Evolutionary conservation across 2,329 filamentous ascomycete species (phyloP), one percentile per base, ranked within the genome.

Genomic region (Alternaria hordeiaustralica): DNA sequence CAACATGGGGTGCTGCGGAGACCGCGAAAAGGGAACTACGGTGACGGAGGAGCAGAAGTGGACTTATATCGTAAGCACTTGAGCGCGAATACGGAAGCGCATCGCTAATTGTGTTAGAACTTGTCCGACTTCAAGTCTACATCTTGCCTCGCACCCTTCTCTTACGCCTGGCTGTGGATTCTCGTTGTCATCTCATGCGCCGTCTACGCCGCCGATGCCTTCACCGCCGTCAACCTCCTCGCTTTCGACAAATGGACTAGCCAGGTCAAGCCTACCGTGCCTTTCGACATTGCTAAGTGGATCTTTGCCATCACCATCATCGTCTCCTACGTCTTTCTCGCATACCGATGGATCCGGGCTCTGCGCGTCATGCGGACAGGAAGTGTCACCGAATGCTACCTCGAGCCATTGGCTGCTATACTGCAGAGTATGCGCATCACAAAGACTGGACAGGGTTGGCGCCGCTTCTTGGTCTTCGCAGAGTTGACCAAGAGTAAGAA

Each of bases 291-390:
- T 58, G 92, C 93, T 12, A 96, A 96, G 82, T 97, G 94, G 94
- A 94, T 99, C 78, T 99, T 98, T 78, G 91, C 93, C 26, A 88
- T 89, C 60, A 97, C 94, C 79, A 98, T 99, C 76, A 91, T 98
- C 67, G 85, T 96, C 36, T 98, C 94, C 10, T 94, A 95, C 79
- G 83, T 93, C 68, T 92, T 98, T 69, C 86, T 96, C 26, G 85
- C 83, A 15, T 96, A 91, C 74, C 92, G 97, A 80, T 93, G 92
- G 83, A 77, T 96, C 51, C 88, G 92, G 58, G 94, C 95, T 25
- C 82, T 91, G 65, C 89, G 90, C 49, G 92, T 96, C 55, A 96
- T 98, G 79, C 89, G 86, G 71, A 88, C 93, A 61, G 92, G 92
- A 59, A 94, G 94, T 68, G 91, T 98, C 44, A 93, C 94, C 6